Percentiles rank a stretch among this genome's conserved stretches.
Conservation (phyloP, 1,284 basidiomycete genomes). For the Mycena citricolor region DNA sequence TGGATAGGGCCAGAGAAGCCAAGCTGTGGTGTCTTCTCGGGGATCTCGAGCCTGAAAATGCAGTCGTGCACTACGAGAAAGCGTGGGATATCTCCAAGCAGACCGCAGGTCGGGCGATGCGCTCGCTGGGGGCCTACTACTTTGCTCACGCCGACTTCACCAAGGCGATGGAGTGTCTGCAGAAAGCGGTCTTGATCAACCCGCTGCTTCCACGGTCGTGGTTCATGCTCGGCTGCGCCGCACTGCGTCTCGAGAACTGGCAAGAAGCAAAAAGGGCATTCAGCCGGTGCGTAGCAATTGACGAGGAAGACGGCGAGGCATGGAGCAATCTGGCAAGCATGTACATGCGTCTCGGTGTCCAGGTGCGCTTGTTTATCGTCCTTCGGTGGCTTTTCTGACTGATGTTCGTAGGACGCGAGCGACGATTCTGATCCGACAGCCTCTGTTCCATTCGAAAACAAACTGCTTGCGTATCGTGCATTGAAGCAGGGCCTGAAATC, state of each 20-base stretch:
- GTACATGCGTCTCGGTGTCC: conserved; percentile 75
- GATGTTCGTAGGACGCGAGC: not conserved
- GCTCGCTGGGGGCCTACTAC: conserved; percentile 85
- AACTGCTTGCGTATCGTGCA: conserved; percentile 91
- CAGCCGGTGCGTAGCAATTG: conserved; percentile 82
- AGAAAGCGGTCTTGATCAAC: conserved; percentile 82
- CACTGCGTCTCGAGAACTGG: conserved; percentile 82
- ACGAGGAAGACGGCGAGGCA: conserved; percentile 96
- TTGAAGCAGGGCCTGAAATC: conserved; percentile 86
- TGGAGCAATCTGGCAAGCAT: conserved; percentile 98
- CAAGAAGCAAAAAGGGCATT: conserved; percentile 83
- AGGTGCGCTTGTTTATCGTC: not conserved
- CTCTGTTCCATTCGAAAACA: conserved; percentile 69
- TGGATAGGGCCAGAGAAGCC: conserved; percentile 77
- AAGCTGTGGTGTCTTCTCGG: conserved; percentile 97
- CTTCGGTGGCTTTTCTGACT: not conserved
- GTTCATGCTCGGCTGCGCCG: conserved; percentile 95
- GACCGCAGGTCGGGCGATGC: conserved; percentile 86
- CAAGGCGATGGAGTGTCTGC: conserved; percentile 68
- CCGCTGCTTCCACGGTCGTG: conserved; percentile 86
- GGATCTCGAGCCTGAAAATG: conserved; percentile 78
- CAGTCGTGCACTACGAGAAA: conserved; percentile 72
- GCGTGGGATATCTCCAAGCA: conserved; percentile 84
- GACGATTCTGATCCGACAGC: conserved; percentile 23
- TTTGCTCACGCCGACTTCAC: conserved; percentile 70